Base-by-base conservation (phyloP, 2,329 filamentous ascomycete species). In the Claviceps quebecensis region DNA sequence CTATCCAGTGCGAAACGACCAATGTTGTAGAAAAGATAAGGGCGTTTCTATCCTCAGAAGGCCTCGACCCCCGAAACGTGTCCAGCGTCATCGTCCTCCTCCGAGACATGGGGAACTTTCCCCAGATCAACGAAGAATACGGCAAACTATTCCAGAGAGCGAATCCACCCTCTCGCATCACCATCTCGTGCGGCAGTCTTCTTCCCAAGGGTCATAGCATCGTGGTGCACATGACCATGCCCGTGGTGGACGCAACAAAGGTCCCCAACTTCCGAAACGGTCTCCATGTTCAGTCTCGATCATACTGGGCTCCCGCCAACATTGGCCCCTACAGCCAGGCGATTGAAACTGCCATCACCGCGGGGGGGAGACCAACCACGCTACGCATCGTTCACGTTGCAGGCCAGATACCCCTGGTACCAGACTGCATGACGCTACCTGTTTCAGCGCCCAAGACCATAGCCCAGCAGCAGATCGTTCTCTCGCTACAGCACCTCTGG, bases 241-340 rank as follows among this genome's bases (percentile, higher is more conserved):
- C 72, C 23, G 55, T 61, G 1, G 54, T 54, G 2, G 8, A 19
- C 4, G 17, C 39, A 11, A 17, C 17, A 11, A 43, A 22, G 19
- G 54, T 55, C 8, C 54, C 49, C 5, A 50, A 50, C n/a, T 59
- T 63, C 36, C 67, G 86, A 67, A 72, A 75, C 49, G 80, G 79
- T 0, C 75, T 97, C 1, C 93, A 98, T 65, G 90, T 98, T 5
- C 93, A 97, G 67, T 90, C 86, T 3, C 75, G 87, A 40, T 95
- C 88, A 11, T 97, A 97, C 72, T 98, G 93, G 93, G 93, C 93
- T 0, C 93, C 93, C 0, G 91, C 93, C 19, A 97, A 97, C 62
- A 97, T 98, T 50, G 93, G 93, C 0, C 93, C 93, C 0, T 97
- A 97, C 67, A 96, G 90, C 52, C 93, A 98, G 69, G 88, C 89